phyloP scores from a whole-genome alignment of 768 basidiomycete species.

The Lepiota venenata region DNA sequence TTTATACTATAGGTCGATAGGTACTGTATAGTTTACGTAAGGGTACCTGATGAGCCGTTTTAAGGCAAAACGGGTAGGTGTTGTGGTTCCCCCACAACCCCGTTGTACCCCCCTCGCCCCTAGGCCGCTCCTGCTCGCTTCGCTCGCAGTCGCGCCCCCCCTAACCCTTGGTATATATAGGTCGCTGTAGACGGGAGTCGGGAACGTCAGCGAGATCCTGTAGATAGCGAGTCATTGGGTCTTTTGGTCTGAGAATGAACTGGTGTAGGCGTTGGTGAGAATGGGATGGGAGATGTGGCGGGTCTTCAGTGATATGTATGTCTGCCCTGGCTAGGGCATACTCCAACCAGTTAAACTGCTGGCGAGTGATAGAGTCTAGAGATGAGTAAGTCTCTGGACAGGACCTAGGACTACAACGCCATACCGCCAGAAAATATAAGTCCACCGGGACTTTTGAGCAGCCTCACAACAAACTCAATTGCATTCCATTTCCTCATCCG shows the following conservation, averaged over 20 bases:
- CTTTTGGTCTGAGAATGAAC: conserved; percentile 6
- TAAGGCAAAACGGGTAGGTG: too few species aligned
- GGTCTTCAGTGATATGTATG: conserved; percentile 11
- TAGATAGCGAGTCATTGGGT: conserved; percentile 13
- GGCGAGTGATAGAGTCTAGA: conserved; percentile 6
- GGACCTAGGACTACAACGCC: too few species aligned
- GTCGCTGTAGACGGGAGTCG: conserved; percentile 11
- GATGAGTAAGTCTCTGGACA: background rate
- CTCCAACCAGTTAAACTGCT: conserved; percentile 11
- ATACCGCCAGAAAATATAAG: conserved; percentile 18
- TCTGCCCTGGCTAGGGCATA: conserved; percentile 10
- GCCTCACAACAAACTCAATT: too few species aligned
- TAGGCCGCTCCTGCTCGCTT: too few species aligned
- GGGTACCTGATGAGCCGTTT: too few species aligned
- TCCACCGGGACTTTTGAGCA: conserved; percentile 16
- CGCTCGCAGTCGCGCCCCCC: too few species aligned
- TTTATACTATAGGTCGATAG: too few species aligned
- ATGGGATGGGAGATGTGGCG: conserved; percentile 7
- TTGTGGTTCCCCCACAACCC: too few species aligned
- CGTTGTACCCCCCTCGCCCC: too few species aligned
- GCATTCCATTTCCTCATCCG: too few species aligned
- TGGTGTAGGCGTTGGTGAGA: conserved; percentile 6
- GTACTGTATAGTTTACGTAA: too few species aligned
- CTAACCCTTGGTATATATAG: conserved; percentile 13
- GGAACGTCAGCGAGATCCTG: conserved; percentile 16